Evolutionary conservation across 805 yeast species (phyloP).

Genomic region (Torulaspora quercuum): DNA sequence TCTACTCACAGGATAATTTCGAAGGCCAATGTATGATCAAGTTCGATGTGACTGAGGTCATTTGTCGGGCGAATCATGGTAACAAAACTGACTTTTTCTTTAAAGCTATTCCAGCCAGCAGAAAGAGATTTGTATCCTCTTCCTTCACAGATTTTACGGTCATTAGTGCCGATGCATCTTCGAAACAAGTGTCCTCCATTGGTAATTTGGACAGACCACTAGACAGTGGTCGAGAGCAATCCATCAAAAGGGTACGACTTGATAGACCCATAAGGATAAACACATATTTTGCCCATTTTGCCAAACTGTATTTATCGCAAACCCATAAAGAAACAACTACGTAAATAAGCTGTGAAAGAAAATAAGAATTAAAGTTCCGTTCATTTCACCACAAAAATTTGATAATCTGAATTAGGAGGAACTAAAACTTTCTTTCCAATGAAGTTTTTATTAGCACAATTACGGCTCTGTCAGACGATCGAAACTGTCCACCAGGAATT

Average conservation of each 20-base stretch:
- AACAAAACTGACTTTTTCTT: constrained; percentile 5
- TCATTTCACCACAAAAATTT: constrained; percentile 1
- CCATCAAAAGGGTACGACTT: constrained; percentile 12
- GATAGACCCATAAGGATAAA: constrained; percentile 11
- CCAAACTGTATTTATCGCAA: constrained; percentile 9
- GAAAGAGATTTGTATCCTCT: constrained; percentile 9
- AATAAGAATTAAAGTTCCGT: constrained; percentile 1
- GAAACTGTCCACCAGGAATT: constrained; percentile 39
- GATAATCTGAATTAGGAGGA: constrained; percentile 2
- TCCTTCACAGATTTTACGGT: background rate
- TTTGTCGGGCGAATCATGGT: constrained; percentile 1
- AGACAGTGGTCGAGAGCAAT: background rate
- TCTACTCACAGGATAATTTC: constrained; percentile 7
- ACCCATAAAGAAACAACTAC: constrained; percentile 1
- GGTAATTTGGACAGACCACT: too few species aligned
- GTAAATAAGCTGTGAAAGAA: constrained; percentile 2
- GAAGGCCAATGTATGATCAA: constrained; percentile 8
- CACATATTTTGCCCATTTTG: constrained; percentile 16
- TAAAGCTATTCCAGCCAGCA: constrained; percentile 11
- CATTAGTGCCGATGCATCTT: background rate
- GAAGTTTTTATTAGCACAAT: constrained; percentile 40
- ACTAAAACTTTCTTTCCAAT: constrained; percentile 2
- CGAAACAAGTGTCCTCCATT: too few species aligned
- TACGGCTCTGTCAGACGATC: constrained; percentile 42
- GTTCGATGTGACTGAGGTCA: constrained; percentile 12